A percentile compares a stretch with the other conserved stretches of the same genome.
Conservation (phyloP, 202 grass and related monocot species). For the Bolboschoenoplectus hybrid region DNA sequence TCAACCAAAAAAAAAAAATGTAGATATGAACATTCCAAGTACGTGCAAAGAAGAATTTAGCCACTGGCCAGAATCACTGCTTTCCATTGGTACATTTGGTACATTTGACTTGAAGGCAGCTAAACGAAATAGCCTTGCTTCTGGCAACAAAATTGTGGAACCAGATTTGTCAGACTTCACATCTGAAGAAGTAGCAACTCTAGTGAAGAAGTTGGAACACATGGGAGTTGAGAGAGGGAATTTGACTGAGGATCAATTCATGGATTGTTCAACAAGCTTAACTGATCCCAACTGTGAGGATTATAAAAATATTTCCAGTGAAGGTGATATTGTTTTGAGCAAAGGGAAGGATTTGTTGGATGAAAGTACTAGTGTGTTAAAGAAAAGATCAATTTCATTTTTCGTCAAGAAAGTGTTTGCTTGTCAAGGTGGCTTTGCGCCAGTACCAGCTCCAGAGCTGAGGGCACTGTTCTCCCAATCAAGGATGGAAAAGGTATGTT, state of each 20-base stretch:
- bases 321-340: conserved; percentile 53
- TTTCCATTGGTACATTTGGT: conserved; percentile 80
- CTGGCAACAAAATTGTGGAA: conserved; percentile 25
- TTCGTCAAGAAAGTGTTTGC: conserved; percentile 58
- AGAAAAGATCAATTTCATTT: conserved; percentile 62
- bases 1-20: neutral
- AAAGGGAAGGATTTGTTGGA: conserved; percentile 50
- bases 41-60: conserved; percentile 60
- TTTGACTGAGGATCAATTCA: conserved; percentile 36
- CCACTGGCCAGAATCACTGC: conserved; percentile 64
- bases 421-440: conserved; percentile 60
- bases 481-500: conserved; percentile 82
- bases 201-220: conserved; percentile 58
- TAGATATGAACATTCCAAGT: conserved; percentile 53
- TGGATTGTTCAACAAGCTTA: conserved; percentile 30
- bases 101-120: conserved; percentile 54
- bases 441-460: conserved; percentile 47
- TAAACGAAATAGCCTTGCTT: conserved; percentile 35
- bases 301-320: conserved; percentile 29
- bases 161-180: conserved; percentile 53
- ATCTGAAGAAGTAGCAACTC: conserved; percentile 60
- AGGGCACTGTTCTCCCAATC: conserved; percentile 69
- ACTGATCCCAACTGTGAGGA: conserved; percentile 39
- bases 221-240: conserved; percentile 45
- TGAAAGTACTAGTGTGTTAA: conserved; percentile 46